Percentiles rank a stretch among this genome's conserved stretches.
Evolutionary conservation across 2,329 filamentous ascomycete species (phyloP).

Genomic region (Colletotrichum sp.): DNA sequence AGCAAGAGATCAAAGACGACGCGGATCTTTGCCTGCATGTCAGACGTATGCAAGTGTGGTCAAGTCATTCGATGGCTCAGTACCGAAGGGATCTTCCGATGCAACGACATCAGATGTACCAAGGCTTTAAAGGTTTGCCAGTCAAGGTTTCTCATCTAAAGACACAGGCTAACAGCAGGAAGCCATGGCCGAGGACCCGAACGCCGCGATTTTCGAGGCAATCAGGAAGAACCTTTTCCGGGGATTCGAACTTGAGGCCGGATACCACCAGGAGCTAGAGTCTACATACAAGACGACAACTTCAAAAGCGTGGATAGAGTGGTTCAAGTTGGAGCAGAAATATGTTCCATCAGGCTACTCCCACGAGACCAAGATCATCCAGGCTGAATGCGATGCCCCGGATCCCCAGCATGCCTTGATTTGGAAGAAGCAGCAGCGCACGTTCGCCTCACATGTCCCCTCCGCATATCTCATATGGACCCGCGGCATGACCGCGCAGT

Average conservation of each 20-base stretch:
- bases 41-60: conserved; percentile 7
- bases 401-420: conserved; percentile 30
- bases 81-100: conserved; percentile 18
- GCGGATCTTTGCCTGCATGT: conserved; percentile 20
- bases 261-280: conserved; percentile 29
- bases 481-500: conserved; percentile 30
- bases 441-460: conserved; percentile 22
- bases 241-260: conserved; percentile 26
- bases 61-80: conserved; percentile 18
- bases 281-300: conserved; percentile 29
- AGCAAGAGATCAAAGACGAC: conserved; percentile 20
- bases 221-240: conserved; percentile 27
- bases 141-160: not conserved
- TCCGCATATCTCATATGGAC: conserved; percentile 30
- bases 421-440: conserved; percentile 27
- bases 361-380: conserved; percentile 23
- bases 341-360: conserved; percentile 27
- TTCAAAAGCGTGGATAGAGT: conserved; percentile 27
- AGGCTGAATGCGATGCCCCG: conserved; percentile 31
- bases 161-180: not conserved
- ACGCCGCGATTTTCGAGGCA: conserved; percentile 15
- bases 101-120: conserved; percentile 13
- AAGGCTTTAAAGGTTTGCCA: not conserved
- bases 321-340: conserved; percentile 28
- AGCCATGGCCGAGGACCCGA: conserved; percentile 9